These are phyloP conservation scores for Amanita inopinata DNA, from an alignment of 768 basidiomycete species.

Conservation along the genomic window DNA sequence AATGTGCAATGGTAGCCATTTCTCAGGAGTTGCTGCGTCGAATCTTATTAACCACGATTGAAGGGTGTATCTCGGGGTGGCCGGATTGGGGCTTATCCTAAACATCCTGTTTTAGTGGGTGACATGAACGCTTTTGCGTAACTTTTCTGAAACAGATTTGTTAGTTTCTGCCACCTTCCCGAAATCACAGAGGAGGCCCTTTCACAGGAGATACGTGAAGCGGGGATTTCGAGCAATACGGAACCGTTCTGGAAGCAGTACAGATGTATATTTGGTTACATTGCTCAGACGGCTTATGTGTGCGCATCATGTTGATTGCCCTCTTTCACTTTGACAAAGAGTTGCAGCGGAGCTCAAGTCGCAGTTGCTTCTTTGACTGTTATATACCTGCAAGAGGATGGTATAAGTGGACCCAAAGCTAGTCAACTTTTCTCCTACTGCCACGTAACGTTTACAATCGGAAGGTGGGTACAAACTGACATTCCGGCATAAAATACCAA, in stretches of 20 bases:
- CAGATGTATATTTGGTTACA: conserved; percentile 60
- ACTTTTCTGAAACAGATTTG: conserved; percentile 1
- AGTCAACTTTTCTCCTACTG: conserved; percentile 64
- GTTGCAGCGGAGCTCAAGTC: conserved; percentile 46
- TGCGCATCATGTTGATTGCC: conserved; percentile 20
- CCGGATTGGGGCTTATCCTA: conserved; percentile 49
- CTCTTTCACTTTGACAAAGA: no score
- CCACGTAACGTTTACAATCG: conserved; percentile 58
- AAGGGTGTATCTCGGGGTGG: conserved; percentile 59
- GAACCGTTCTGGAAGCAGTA: conserved; percentile 63
- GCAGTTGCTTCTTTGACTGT: conserved; percentile 59
- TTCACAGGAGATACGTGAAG: conserved; percentile 34
- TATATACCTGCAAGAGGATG: conserved; percentile 58
- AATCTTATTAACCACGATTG: conserved; percentile 1
- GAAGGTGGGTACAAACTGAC: conserved; percentile 33
- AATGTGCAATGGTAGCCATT: conserved; percentile 55
- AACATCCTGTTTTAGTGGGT: conserved; percentile 57
- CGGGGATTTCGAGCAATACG: conserved; percentile 28
- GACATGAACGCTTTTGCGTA: not conserved
- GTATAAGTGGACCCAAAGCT: conserved; percentile 39
- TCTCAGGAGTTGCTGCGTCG: not conserved
- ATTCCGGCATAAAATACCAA: no score
- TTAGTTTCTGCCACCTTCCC: conserved; percentile 56
- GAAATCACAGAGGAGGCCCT: conserved; percentile 66
- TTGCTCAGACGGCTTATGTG: conserved; percentile 63